A percentile compares a stretch with the other conserved stretches of the same genome.
These are phyloP conservation scores for Aspergillus egyptiacus DNA, from an alignment of 495 filamentous ascomycete genomes.

Conservation along the genomic window DNA sequence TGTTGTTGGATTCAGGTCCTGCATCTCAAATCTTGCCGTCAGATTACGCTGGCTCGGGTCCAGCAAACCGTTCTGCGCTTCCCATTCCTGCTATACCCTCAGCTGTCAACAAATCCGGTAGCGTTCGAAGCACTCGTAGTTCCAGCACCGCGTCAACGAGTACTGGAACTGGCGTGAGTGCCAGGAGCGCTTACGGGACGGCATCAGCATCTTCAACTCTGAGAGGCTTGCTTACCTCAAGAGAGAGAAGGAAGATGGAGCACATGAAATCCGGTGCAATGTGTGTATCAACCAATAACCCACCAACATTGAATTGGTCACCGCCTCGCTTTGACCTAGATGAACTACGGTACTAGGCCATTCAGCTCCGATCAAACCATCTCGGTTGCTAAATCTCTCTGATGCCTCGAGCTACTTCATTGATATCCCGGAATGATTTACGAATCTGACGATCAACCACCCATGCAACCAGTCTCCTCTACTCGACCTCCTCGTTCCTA, in stretches of 20 bases:
- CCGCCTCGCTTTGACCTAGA: slow-evolving; percentile 38
- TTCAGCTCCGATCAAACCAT: not conserved
- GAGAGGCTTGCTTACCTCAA: slow-evolving; percentile 33
- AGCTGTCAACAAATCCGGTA: slow-evolving; percentile 28
- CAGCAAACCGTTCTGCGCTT: slow-evolving; percentile 27
- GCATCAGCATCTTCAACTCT: slow-evolving; percentile 40
- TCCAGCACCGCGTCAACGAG: slow-evolving; percentile 40
- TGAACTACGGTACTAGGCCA: slow-evolving; percentile 26
- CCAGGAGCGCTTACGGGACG: slow-evolving; percentile 36
- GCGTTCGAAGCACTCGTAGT: slow-evolving; percentile 39
- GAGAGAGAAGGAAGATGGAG: slow-evolving; percentile 31
- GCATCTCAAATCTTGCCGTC: slow-evolving; percentile 20
- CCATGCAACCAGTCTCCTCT: slow-evolving; percentile 11
- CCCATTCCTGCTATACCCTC: slow-evolving; percentile 35
- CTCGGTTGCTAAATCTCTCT: not conserved
- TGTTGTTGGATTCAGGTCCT: slow-evolving; percentile 7
- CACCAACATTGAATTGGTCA: slow-evolving; percentile 39
- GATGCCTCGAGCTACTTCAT: not conserved
- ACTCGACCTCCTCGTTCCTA: slow-evolving; percentile 12
- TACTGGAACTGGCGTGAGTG: slow-evolving; percentile 27
- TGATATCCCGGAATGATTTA: slow-evolving; percentile 12
- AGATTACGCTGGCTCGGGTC: slow-evolving; percentile 22
- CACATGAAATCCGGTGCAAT: slow-evolving; percentile 26
- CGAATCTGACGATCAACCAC: slow-evolving; percentile 9
- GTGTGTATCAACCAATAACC: slow-evolving; percentile 30